phyloP scores from a whole-genome alignment of 1,284 basidiomycete species.

The Pseudozyma hubeiensis region DNA sequence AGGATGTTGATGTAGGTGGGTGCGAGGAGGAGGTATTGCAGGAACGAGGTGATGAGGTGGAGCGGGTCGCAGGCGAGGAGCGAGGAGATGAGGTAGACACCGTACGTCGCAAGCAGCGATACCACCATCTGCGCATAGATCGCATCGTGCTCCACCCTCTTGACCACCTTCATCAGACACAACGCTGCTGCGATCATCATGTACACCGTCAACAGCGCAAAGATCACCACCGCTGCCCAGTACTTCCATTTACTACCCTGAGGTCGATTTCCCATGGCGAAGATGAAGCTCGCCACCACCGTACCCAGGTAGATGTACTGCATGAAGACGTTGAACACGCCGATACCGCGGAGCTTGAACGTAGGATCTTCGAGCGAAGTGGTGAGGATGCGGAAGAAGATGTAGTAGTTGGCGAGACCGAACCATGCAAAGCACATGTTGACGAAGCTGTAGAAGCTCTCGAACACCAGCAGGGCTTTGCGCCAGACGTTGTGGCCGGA shows the following conservation, averaged over 20 bases:
- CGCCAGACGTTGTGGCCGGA: slow-evolving; percentile 85
- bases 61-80: slow-evolving; percentile 89
- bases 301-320: slow-evolving; percentile 88
- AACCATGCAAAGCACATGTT: slow-evolving; percentile 95
- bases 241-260: slow-evolving; percentile 90
- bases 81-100: slow-evolving; percentile 72
- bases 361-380: slow-evolving; percentile 83
- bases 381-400: slow-evolving; percentile 94
- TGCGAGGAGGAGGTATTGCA: slow-evolving; percentile 90
- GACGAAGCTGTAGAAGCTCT: slow-evolving; percentile 87
- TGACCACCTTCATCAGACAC: slow-evolving; percentile 56
- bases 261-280: slow-evolving; percentile 97
- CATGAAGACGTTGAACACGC: slow-evolving; percentile 81
- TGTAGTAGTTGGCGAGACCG: slow-evolving; percentile 86
- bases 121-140: slow-evolving; percentile 82
- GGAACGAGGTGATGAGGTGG: slow-evolving; percentile 91
- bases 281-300: slow-evolving; percentile 87
- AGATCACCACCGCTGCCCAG: slow-evolving; percentile 79
- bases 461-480: slow-evolving; percentile 80
- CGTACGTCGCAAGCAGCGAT: slow-evolving; percentile 86
- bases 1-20: slow-evolving; percentile 89
- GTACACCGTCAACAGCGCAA: slow-evolving; percentile 84
- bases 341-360: slow-evolving; percentile 79
- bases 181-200: slow-evolving; percentile 72
- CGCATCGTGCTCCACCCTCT: slow-evolving; percentile 71